Conservation (phyloP, 164 flowering plant genomes). For the Magnolia sinica region DNA sequence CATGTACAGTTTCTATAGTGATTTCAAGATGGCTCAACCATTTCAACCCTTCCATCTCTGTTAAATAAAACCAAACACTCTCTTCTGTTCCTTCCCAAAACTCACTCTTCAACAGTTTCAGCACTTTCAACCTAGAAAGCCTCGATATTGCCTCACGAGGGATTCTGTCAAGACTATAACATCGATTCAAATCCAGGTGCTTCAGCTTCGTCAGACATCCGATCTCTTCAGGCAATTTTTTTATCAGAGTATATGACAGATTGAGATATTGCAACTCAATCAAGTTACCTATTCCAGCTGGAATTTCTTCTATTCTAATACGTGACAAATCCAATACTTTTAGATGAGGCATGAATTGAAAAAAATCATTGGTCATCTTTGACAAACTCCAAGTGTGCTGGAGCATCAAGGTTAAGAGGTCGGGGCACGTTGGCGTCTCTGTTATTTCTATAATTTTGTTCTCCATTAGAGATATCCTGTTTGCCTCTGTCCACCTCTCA, state of each 20-base stretch:
- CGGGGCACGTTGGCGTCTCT: constrained; percentile 13
- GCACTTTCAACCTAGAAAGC: constrained; percentile 7
- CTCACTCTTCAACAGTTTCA: no score
- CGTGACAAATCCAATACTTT: constrained; percentile 18
- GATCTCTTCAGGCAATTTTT: constrained; percentile 5
- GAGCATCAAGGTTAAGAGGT: constrained; percentile 18
- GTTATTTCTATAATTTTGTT: not conserved
- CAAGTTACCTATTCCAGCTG: not conserved
- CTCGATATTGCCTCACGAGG: constrained; percentile 2
- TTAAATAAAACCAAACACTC: not conserved
- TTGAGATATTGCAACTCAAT: constrained; percentile 13
- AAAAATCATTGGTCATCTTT: constrained; percentile 3
- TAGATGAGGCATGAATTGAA: constrained; percentile 11
- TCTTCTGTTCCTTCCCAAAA: not conserved
- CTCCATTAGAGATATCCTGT: constrained; percentile 12
- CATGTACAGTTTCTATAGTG: not conserved
- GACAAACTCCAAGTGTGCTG: not conserved
- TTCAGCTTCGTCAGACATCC: constrained; percentile 8
- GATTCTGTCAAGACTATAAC: not conserved
- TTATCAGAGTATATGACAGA: constrained; percentile 1
- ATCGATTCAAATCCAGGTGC: not conserved
- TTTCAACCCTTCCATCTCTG: constrained; percentile 9
- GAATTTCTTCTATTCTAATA: constrained; percentile 6
- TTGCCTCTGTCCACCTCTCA: constrained; percentile 12
- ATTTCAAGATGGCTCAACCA: constrained; percentile 9